Evolutionary conservation across 176 grass and related monocot genomes (phyloP).

Genomic region (Carex myosuroides): DNA sequence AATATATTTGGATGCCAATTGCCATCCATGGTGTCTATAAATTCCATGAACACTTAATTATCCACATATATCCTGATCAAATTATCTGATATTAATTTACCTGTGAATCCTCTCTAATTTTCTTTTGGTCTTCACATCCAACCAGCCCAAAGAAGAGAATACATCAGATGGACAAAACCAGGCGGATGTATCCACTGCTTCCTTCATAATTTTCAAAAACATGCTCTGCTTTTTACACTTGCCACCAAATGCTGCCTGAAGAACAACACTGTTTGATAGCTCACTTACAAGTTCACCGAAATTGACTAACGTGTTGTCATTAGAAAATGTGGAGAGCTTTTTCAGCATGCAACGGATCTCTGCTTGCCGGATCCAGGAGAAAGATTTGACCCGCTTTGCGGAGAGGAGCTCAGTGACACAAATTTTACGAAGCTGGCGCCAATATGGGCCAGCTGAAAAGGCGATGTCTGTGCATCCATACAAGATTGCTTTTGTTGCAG

Average conservation of each 20-base stretch:
- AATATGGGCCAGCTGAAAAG: conserved; percentile 29
- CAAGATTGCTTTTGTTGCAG: not conserved
- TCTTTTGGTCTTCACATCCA: conserved; percentile 2
- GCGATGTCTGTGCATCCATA: conserved; percentile 25
- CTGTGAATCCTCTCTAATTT: conserved; percentile 1
- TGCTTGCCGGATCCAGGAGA: conserved; percentile 18
- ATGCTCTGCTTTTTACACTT: conserved; percentile 22
- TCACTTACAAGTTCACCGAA: not conserved
- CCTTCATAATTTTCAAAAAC: conserved; percentile 20
- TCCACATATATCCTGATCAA: too few species aligned
- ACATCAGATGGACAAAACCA: conserved; percentile 39
- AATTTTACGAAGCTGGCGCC: conserved; percentile 35
- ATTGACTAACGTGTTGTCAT: not conserved
- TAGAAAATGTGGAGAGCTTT: not conserved
- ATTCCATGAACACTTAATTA: too few species aligned
- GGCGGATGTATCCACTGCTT: not conserved
- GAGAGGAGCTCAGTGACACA: conserved; percentile 36
- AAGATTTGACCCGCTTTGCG: conserved; percentile 24
- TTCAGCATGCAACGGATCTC: conserved; percentile 17
- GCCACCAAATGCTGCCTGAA: conserved; percentile 29
- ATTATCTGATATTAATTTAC: not conserved
- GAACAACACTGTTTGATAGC: conserved; percentile 25
- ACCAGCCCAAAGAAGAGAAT: conserved; percentile 28
- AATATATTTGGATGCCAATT: too few species aligned
- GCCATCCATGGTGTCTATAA: too few species aligned